phyloP scores from a whole-genome alignment of 768 basidiomycete species.

The Lentinula sp. region DNA sequence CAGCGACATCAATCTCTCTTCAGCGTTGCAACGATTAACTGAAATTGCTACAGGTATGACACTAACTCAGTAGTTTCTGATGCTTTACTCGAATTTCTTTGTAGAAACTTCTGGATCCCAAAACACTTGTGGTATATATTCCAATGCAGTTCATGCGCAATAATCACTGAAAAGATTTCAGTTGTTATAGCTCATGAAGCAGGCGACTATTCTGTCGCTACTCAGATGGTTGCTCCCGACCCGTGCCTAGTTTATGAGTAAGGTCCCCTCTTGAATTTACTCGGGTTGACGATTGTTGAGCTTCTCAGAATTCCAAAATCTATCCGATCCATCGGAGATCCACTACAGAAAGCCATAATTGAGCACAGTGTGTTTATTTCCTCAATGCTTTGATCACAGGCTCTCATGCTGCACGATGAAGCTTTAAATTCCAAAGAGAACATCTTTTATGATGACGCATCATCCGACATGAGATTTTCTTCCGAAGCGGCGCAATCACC shows the following conservation, averaged over 20 bases:
- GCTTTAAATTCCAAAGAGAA: conserved; percentile 64
- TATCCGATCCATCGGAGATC: conserved; percentile 51
- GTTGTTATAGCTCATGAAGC: conserved; percentile 65
- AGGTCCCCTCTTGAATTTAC: neutral
- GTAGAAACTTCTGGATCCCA: conserved; percentile 63
- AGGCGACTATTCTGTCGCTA: conserved; percentile 67
- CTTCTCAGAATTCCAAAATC: conserved; percentile 46
- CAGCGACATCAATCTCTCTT: conserved; percentile 63
- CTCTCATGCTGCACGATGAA: conserved; percentile 17
- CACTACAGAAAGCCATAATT: conserved; percentile 61
- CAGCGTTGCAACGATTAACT: conserved; percentile 62
- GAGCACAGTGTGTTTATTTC: conserved; percentile 44
- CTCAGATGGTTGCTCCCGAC: conserved; percentile 55
- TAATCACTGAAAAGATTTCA: conserved; percentile 10
- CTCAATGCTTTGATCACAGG: neutral
- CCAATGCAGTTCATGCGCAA: neutral
- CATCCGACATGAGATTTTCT: conserved; percentile 60
- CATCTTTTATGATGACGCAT: conserved; percentile 54
- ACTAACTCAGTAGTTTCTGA: neutral
- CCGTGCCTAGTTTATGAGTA: conserved; percentile 66
- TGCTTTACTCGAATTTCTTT: neutral
- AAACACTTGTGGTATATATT: conserved; percentile 44
- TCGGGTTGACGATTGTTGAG: neutral
- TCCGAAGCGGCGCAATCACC: conserved; percentile 59
- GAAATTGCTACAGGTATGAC: conserved; percentile 60